Base-by-base conservation (phyloP, 164 flowering plant genomes). In the Liriodendron chinense region DNA sequence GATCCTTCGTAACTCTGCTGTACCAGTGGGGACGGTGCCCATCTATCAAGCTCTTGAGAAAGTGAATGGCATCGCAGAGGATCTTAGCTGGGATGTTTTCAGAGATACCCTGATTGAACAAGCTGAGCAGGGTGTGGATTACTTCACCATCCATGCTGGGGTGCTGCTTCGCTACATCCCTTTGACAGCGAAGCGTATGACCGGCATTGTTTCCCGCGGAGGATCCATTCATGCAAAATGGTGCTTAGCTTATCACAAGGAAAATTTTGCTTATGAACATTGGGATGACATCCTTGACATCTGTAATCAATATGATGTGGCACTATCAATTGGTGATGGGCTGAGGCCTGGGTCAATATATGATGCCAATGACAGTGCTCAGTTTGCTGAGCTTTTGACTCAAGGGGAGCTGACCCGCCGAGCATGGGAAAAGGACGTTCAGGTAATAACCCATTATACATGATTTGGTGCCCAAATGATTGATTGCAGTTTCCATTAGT, bases 151-250 rank as follows among this genome's bases (percentile, higher is more conserved):
- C 64, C 99, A 96, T 86, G 99, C 99, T 48, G 99, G 99, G 47
- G 97, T 96, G 71, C 83, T 96, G 76, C 93, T 96, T 25, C 86
- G 98, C 0, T 96, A 96, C 85, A 92, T 96, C 71, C 99, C 99
- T 9, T 78, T 96, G 73, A 96, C 99, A 26, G 98, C 98, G 9
- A 93, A 94, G 73, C 89, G 99, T 43, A 96, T 94, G 99, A 96
- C 99, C 47, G 99, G 99, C 23, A 96, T 96, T 75, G 99, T 96
- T 65, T 96, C 99, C 1, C 97, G 99, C 53, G 99, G 99, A 59
- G 99, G 99, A 79, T 96, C 99, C 22, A 96, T 96, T 75, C 99
- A 96, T 84, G 99, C 99, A 72, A 96, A 96, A 76, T 96, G 99
- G 99, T 96, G 99, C 84, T 87, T 96, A 78, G 85, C 98, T 77